These are phyloP conservation scores for Neoconidiobolus thromboides DNA, from an alignment of 371 early-diverging fungal genomes.

Conservation along the genomic window DNA sequence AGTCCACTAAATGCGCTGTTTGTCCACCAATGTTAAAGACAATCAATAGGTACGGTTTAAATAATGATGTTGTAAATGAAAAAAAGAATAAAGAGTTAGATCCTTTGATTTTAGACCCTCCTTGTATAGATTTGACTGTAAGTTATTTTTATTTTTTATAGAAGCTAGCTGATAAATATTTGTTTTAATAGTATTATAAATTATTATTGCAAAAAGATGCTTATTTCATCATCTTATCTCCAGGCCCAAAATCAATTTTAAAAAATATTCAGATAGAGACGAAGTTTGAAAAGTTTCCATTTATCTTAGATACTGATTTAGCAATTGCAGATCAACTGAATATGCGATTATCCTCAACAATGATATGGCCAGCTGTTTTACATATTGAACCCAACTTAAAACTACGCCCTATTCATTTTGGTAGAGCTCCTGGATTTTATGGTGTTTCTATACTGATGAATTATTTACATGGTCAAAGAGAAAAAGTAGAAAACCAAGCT, in stretches of 20 bases:
- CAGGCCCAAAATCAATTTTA: background rate
- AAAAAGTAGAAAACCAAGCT: slow-evolving; percentile 2
- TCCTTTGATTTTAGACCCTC: background rate
- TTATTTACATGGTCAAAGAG: background rate
- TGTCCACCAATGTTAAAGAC: slow-evolving; percentile 2
- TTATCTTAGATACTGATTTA: background rate
- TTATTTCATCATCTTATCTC: background rate
- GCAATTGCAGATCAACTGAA: background rate
- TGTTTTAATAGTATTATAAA: background rate
- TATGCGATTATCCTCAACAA: background rate
- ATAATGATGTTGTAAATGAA: background rate
- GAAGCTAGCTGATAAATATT: background rate
- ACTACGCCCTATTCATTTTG: background rate
- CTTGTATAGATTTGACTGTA: background rate
- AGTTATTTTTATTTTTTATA: background rate
- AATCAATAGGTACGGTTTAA: background rate
- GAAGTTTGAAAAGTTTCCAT: background rate
- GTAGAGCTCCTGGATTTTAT: slow-evolving; percentile 1
- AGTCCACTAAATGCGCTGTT: background rate
- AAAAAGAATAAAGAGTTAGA: background rate
- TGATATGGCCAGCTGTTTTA: slow-evolving; percentile 1
- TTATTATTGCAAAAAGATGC: background rate
- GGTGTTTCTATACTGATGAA: slow-evolving; percentile 1
- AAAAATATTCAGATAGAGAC: background rate
- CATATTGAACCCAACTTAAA: background rate